Conservation (phyloP, 257 asterid species). For the Fraxinus anomala region DNA sequence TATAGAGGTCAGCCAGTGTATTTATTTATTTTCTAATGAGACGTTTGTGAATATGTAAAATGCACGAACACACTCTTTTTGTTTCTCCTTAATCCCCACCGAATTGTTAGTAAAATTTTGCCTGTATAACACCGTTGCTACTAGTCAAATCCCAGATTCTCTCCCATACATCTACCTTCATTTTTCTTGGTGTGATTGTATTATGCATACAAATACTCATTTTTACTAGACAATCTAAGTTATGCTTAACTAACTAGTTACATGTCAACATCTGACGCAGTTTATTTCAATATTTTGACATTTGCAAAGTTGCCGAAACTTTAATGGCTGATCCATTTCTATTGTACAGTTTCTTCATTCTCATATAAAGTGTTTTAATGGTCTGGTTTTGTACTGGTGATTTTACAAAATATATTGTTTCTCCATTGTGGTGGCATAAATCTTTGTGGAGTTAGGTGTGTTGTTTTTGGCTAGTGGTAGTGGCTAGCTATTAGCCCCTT, state of each 20-base stretch:
- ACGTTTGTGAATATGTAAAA: slow-evolving; percentile 47
- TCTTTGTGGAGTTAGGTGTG: no score
- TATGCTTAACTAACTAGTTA: no score
- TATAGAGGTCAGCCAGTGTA: slow-evolving; percentile 30
- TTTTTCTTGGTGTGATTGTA: neutral
- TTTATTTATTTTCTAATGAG: slow-evolving; percentile 16
- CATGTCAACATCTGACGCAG: neutral
- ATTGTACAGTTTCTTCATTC: no score
- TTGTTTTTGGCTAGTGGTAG: no score
- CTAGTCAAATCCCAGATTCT: neutral
- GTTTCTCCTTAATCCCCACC: slow-evolving; percentile 8
- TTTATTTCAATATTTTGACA: neutral
- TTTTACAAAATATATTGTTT: no score
- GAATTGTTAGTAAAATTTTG: neutral
- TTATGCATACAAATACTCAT: no score
- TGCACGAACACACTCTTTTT: slow-evolving; percentile 26
- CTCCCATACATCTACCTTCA: neutral
- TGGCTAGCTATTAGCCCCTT: no score
- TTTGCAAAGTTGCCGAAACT: neutral
- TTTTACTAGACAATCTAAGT: neutral
- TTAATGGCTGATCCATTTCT: neutral
- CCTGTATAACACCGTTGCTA: neutral
- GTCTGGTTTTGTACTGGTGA: no score
- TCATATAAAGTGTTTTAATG: no score
- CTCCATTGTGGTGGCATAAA: no score